Evolutionary conservation across 768 basidiomycete species (phyloP).

Genomic region (Amanita pallidorosea): DNA sequence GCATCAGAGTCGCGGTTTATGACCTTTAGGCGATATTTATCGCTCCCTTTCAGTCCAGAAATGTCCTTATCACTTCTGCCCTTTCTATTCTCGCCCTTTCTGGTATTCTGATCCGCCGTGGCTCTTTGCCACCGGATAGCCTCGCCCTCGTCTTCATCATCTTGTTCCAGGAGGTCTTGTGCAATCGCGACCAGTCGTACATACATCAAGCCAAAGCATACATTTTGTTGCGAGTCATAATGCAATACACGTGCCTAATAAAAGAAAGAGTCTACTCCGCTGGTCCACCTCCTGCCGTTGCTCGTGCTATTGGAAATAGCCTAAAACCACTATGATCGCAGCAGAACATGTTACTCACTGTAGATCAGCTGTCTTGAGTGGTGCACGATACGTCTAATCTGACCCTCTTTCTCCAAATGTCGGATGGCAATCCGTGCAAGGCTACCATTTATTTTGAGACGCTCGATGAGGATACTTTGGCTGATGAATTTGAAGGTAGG

Average conservation of each 20-base stretch:
- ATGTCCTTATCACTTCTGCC: too few species aligned
- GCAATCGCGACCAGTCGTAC: too few species aligned
- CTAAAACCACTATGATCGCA: not conserved
- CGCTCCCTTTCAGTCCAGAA: too few species aligned
- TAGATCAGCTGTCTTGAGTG: constrained; percentile 91
- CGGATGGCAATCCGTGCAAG: constrained; percentile 86
- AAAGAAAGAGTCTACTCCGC: constrained; percentile 27
- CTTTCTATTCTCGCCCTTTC: too few species aligned
- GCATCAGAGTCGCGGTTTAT: too few species aligned
- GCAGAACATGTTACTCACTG: constrained; percentile 47
- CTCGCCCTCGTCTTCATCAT: too few species aligned
- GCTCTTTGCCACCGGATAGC: too few species aligned
- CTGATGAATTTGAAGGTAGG: constrained; percentile 99
- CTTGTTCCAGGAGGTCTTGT: too few species aligned
- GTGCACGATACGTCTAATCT: constrained; percentile 95
- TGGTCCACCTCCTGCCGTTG: constrained; percentile 26
- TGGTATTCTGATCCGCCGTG: too few species aligned
- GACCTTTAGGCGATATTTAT: too few species aligned
- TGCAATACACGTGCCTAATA: constrained; percentile 21
- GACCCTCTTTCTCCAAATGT: constrained; percentile 87
- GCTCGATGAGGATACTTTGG: constrained; percentile 96
- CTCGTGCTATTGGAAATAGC: constrained; percentile 27
- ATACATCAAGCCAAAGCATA: too few species aligned
- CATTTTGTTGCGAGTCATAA: not conserved
- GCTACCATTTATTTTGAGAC: constrained; percentile 93